Evolutionary conservation across 371 early-diverging fungal species (phyloP).

Genomic region (Quaeritorhiza haematococci): DNA sequence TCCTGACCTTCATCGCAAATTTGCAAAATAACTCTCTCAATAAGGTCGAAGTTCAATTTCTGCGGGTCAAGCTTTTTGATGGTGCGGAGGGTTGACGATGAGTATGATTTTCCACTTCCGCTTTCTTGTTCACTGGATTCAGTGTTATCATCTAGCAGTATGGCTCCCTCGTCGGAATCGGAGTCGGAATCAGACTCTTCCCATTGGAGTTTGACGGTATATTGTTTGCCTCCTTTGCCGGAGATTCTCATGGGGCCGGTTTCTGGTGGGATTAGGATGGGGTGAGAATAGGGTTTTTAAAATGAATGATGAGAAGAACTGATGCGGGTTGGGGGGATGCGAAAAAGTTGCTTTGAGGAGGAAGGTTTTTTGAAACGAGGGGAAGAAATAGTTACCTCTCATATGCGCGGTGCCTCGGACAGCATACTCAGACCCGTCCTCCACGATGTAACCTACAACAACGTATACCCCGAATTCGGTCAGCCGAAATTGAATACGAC

Average conservation of each 20-base stretch:
- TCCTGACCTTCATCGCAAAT: constrained; percentile 1
- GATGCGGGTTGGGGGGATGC: no score
- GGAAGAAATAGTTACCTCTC: background rate
- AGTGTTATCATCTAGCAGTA: constrained; percentile 17
- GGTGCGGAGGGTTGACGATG: constrained; percentile 39
- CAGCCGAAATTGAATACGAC: background rate
- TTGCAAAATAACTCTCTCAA: constrained; percentile 53
- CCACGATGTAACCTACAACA: constrained; percentile 9
- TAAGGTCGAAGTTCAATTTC: constrained; percentile 69
- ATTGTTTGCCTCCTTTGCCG: constrained; percentile 44
- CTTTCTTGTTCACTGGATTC: constrained; percentile 23
- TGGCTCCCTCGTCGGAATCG: background rate
- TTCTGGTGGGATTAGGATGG: no score
- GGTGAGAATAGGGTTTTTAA: no score
- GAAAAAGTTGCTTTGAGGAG: no score
- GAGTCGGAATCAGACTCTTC: constrained; percentile 18
- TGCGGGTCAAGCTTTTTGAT: constrained; percentile 55
- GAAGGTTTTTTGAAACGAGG: background rate
- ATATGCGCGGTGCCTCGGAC: background rate
- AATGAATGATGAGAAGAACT: no score
- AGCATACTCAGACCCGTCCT: constrained; percentile 27
- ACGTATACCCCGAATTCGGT: constrained; percentile 20
- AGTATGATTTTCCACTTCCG: constrained; percentile 14
- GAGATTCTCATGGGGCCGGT: constrained; percentile 42
- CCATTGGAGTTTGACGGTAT: constrained; percentile 48